phyloP scores from a whole-genome alignment of 345 rosid species.

The Zanthoxylum bungeanum region DNA sequence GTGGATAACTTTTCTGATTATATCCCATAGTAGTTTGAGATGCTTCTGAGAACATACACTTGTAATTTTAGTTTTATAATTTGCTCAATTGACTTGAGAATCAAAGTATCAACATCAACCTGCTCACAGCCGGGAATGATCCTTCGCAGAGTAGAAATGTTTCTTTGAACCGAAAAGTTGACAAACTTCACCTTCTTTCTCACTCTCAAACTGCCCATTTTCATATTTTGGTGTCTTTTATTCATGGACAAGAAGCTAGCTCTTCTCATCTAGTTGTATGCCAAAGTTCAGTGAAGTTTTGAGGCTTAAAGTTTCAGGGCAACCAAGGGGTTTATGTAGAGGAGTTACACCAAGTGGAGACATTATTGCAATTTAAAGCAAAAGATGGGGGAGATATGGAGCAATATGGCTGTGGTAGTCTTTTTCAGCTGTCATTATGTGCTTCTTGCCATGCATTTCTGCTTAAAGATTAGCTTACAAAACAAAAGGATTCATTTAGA shows the following conservation, averaged over 20 bases:
- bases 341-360: not conserved
- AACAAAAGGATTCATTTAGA: not conserved
- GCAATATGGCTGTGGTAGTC: constrained; percentile 12
- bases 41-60: constrained; percentile 34
- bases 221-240: constrained; percentile 15
- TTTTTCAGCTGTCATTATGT: constrained; percentile 12
- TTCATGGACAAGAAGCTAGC: constrained; percentile 12
- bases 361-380: constrained; percentile 5
- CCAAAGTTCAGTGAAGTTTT: not conserved
- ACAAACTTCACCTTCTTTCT: constrained; percentile 31
- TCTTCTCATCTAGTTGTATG: not conserved
- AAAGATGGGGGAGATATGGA: constrained; percentile 35
- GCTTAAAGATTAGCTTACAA: not conserved
- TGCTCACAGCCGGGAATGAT: constrained; percentile 47
- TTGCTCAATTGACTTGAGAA: constrained; percentile 46
- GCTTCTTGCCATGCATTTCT: not conserved
- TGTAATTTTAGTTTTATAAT: constrained; percentile 38
- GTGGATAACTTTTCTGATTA: constrained; percentile 2
- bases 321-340: not conserved
- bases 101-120: constrained; percentile 41
- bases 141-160: constrained; percentile 31
- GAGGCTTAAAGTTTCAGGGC: not conserved
- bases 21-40: constrained; percentile 32
- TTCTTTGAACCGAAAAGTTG: constrained; percentile 23
- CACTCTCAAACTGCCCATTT: constrained; percentile 15